Evolutionary conservation across 257 asterid species (phyloP), one percentile per base, ranked within the genome.

Genomic region (Ocimum tenuiflorum): DNA sequence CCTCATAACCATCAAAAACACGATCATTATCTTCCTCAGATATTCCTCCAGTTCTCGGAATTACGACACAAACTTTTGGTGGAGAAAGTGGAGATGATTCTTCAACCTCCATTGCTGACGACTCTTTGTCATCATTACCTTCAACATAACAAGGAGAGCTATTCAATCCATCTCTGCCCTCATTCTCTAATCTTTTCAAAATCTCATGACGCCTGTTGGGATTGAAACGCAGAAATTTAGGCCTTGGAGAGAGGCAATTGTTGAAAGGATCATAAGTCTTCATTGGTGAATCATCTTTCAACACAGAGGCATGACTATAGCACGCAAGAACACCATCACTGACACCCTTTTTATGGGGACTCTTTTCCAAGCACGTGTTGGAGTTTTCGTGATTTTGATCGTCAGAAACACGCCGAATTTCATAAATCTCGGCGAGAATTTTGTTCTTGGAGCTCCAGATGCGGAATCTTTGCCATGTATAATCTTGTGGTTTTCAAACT

Each of bases 221-320:
- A 71, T 83, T 70, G 71, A 77, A 88, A 1, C 95, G 88, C 58
- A 88, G 75, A 72, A 58, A 91, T 77, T 76, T 82, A 43, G 96
- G 97, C 83, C 97, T 77, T 0, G 95, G 94, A 41, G 85, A 78
- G 20, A 74, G 85, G 72, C 69, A 80, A 75, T 82, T 80, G 18
- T 69, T 83, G 60, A 65, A 54, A 58, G 91, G 91, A 48, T 88
- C 86, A 69, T 78, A 86, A 12, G 72, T 81, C 63, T 78, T 79
- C 47, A 60, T n/a, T 46, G 83, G 78, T 12, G 79, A 73, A 68
- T 68, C 85, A 65, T 68, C 76, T 50, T 68, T 75, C 4, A 75
- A 41, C 53, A 59, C 80, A 24, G 70, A 71, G 59, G 59, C 52
- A 45, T 15, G 42, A 62, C 19, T 51, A 14, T 50, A 29, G 23